Base-by-base conservation (phyloP, 306 rosid genomes). In the Lathyrus oleraceus region DNA sequence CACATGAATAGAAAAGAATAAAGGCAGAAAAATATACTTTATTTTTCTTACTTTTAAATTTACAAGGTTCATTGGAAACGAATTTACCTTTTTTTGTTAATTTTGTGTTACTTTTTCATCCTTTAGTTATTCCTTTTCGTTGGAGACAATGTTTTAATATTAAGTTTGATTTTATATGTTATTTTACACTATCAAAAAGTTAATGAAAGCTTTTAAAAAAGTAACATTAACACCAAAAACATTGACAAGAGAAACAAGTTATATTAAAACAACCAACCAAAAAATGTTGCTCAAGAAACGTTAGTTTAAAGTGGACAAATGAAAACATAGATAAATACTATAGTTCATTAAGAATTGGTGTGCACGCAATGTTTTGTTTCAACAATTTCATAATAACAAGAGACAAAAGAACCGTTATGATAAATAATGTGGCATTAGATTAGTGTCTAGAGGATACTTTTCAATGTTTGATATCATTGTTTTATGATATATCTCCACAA, bases 1-100 rank as follows among this genome's bases (percentile, higher is more conserved):
- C 58, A 69, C 28, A 15, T 19, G 13, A 57, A 6, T 70, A 69
- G 76, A 74, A 69, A 74, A 62, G 73, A 74, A 79, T 79, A 79
- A 79, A 79, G 72, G 59, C 2, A 8, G 35, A 4, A 36, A 47
- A 67, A 80, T 74, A 75, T 12, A 45, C 14, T 44, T 38, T 36
- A 44, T 54, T 66, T 79, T 79, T 69, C 44, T 35, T 14, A 32
- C 60, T 49, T 79, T 54, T 58, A 35, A 44, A 44, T 63, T 45
- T 62, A 61, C 58, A 74, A 45, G 78, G 38, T 67, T 51, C 65
- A 72, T 32, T 27, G 72, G 45, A 73, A 65, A 53, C 21, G 62
- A 73, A 79, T 48, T 67, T 15, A 51, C 56, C 57, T 36, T 54
- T 52, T 73, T 12, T 65, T 56, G 25, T 23, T 23, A 23, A 53